Conservation (phyloP, 2,329 filamentous ascomycete species). For the Zasmidium angulare region DNA sequence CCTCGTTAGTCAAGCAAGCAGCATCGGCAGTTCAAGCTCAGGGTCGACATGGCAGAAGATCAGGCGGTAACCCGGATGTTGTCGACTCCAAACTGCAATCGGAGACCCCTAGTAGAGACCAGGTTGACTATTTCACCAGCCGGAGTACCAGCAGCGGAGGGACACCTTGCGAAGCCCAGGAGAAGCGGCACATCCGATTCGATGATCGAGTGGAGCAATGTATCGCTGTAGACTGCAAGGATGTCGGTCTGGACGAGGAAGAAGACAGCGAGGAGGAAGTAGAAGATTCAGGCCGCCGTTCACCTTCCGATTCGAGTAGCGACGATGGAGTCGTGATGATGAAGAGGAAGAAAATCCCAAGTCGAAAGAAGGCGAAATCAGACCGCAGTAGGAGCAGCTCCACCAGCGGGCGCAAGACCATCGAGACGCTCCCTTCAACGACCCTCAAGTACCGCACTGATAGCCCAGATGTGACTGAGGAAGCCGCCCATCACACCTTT, state of each 20-base stretch:
- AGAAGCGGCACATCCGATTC: constrained; percentile 88
- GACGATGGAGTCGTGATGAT: constrained; percentile 82
- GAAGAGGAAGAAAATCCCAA: constrained; percentile 60
- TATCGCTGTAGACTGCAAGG: constrained; percentile 86
- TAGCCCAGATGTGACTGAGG: constrained; percentile 58
- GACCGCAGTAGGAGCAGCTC: constrained; percentile 56
- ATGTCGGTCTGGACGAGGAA: constrained; percentile 69
- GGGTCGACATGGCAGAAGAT: constrained; percentile 49
- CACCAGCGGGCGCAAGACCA: constrained; percentile 67
- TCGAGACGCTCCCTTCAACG: constrained; percentile 83
- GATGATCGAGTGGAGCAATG: constrained; percentile 95
- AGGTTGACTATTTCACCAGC: constrained; percentile 61
- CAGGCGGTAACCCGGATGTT: constrained; percentile 65
- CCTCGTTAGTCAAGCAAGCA: constrained; percentile 85
- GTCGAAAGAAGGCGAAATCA: constrained; percentile 40
- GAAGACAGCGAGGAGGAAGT: constrained; percentile 38
- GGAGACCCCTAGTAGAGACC: constrained; percentile 60
- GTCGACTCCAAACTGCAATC: constrained; percentile 62
- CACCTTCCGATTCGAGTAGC: constrained; percentile 48
- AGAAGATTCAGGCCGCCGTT: constrained; percentile 48
- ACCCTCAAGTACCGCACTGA: constrained; percentile 82
- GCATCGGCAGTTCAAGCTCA: constrained; percentile 84
- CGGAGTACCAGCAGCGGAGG: constrained; percentile 67
- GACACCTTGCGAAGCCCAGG: constrained; percentile 59
- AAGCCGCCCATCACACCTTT: constrained; percentile 41